Evolutionary conservation across 176 grass and related monocot species (phyloP).

Genomic region (Rhynchospora pubera): DNA sequence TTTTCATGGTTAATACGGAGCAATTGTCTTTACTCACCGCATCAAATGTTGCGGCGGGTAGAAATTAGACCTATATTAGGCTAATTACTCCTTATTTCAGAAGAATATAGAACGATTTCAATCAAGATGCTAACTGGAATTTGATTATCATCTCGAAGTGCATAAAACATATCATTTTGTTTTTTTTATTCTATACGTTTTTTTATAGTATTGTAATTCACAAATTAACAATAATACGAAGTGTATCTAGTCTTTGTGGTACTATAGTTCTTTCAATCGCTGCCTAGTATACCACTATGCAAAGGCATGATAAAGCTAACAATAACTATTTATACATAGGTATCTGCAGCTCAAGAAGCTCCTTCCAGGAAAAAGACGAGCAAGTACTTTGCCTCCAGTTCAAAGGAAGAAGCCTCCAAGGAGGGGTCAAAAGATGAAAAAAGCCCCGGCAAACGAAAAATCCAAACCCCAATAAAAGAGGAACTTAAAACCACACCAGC

Average conservation of each 20-base stretch:
- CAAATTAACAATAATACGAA: neutral
- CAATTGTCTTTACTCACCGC: neutral
- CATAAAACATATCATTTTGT: neutral
- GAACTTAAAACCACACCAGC: slow-evolving; percentile 42
- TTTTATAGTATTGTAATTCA: neutral
- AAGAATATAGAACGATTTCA: neutral
- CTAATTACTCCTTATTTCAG: neutral
- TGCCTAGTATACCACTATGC: neutral
- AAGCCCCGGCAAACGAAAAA: slow-evolving; percentile 25
- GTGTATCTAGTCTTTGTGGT: neutral
- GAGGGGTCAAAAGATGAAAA: slow-evolving; percentile 28
- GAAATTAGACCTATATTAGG: neutral
- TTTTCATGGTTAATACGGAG: neutral
- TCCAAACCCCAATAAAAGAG: slow-evolving; percentile 58
- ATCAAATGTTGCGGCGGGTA: neutral
- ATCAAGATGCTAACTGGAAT: neutral
- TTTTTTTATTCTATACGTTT: neutral
- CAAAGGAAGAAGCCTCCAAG: slow-evolving; percentile 37
- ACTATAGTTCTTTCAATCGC: slow-evolving; percentile 1
- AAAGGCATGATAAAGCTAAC: neutral
- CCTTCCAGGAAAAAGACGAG: slow-evolving; percentile 79
- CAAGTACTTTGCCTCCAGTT: slow-evolving; percentile 60
- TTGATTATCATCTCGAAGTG: neutral
- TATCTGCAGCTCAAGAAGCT: slow-evolving; percentile 37
- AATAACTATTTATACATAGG: slow-evolving; percentile 25